Conservation (phyloP, 2,329 filamentous ascomycete genomes). For the Cryphonectria parasitica region DNA sequence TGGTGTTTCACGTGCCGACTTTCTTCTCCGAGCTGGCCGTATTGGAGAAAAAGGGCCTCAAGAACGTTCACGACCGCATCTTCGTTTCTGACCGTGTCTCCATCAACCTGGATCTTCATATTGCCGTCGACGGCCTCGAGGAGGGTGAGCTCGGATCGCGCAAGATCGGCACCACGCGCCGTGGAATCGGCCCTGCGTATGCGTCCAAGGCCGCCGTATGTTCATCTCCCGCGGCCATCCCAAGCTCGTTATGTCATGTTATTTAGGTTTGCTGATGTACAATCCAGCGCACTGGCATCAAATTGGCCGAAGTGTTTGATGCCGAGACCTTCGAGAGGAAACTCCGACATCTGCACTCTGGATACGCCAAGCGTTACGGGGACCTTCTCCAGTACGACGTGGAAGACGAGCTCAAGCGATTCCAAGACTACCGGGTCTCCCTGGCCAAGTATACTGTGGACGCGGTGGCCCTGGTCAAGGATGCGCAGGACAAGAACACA, state of each 20-base stretch:
- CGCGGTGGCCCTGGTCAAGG: constrained; percentile 65
- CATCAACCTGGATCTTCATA: constrained; percentile 66
- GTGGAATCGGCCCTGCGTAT: constrained; percentile 38
- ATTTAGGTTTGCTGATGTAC: neutral
- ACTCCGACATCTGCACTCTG: constrained; percentile 62
- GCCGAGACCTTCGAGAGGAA: constrained; percentile 68
- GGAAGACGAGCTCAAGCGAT: constrained; percentile 69
- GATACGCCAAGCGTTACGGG: constrained; percentile 72
- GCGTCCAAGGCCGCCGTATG: constrained; percentile 34
- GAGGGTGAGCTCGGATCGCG: constrained; percentile 52
- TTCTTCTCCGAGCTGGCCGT: constrained; percentile 69
- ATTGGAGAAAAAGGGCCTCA: constrained; percentile 63
- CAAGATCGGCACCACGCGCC: constrained; percentile 49
- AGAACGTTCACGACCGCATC: constrained; percentile 58
- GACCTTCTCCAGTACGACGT: constrained; percentile 67
- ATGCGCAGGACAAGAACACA: constrained; percentile 53
- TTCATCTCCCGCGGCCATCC: constrained; percentile 30
- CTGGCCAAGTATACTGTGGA: constrained; percentile 68
- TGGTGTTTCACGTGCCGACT: constrained; percentile 46
- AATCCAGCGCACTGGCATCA: constrained; percentile 62
- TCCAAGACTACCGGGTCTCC: constrained; percentile 60
- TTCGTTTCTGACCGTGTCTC: constrained; percentile 66
- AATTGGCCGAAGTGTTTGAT: constrained; percentile 69
- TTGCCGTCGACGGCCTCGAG: constrained; percentile 69
- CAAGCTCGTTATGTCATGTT: neutral